phyloP scores from a whole-genome alignment of 208 protist genomes.

The Naegleria fowleri region DNA sequence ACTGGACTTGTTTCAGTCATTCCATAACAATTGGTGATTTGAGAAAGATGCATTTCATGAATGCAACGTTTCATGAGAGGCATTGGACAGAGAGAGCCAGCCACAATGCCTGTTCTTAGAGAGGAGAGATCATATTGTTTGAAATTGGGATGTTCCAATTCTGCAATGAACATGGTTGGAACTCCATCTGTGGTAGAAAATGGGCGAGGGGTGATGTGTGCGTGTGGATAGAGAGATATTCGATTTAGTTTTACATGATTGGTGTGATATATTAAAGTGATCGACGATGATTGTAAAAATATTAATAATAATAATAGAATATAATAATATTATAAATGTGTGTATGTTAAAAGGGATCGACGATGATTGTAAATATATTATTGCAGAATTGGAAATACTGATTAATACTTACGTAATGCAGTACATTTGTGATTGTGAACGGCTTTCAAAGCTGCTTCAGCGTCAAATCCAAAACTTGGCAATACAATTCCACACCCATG shows the following conservation, averaged over 20 bases:
- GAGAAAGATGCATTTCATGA: constrained; percentile 46
- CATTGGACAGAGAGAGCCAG: constrained; percentile 49
- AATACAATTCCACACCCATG: constrained; percentile 48
- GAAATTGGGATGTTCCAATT: constrained; percentile 46
- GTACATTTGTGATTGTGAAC: constrained; percentile 38
- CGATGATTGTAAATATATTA: no score
- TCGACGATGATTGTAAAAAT: no score
- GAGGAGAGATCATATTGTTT: constrained; percentile 41
- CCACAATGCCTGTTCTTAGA: constrained; percentile 61
- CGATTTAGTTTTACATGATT: no score
- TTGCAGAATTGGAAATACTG: no score
- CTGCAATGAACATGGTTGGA: constrained; percentile 59
- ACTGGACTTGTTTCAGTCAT: constrained; percentile 63
- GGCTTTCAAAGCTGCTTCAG: constrained; percentile 36
- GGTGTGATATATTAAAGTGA: no score
- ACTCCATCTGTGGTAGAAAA: constrained; percentile 55
- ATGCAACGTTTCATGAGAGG: constrained; percentile 51
- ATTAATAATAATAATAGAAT: no score
- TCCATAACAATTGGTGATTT: constrained; percentile 54
- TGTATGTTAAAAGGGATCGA: no score
- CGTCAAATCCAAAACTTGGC: constrained; percentile 47
- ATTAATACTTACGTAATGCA: background rate
- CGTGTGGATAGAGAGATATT: background rate
- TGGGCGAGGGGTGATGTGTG: constrained; percentile 41
- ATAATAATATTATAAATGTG: no score